A percentile compares a stretch with the other conserved stretches of the same genome.
Conservation (phyloP, 176 grass and related monocot species). For the Zoysia japonica region DNA sequence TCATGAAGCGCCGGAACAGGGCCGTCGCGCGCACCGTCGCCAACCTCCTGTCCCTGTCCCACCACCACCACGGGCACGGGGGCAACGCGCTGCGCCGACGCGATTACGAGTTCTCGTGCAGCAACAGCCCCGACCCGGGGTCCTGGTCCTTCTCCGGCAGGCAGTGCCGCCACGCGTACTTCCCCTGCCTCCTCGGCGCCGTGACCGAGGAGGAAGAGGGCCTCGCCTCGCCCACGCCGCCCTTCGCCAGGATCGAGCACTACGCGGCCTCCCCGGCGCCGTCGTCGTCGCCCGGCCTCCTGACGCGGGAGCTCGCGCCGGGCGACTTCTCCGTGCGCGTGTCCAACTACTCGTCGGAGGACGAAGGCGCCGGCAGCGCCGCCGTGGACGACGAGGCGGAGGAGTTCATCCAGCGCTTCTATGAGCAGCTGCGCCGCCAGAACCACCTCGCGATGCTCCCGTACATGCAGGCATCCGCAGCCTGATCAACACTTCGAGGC, state of each 20-base stretch:
- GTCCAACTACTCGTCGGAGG: slow-evolving; percentile 57
- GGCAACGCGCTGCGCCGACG: slow-evolving; percentile 25
- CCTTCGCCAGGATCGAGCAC: slow-evolving; percentile 54
- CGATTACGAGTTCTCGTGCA: slow-evolving; percentile 94
- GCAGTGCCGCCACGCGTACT: slow-evolving; percentile 64
- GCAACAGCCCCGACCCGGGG: slow-evolving; percentile 57
- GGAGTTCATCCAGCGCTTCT: slow-evolving; percentile 89
- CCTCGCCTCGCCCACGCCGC: neutral
- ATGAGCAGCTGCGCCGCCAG: slow-evolving; percentile 82
- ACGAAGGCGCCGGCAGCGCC: slow-evolving; percentile 24
- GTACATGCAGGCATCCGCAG: slow-evolving; percentile 41
- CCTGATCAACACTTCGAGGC: neutral
- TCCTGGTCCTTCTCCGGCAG: slow-evolving; percentile 42
- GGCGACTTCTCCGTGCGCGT: slow-evolving; percentile 59
- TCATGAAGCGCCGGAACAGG: slow-evolving; percentile 74
- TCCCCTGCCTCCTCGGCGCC: slow-evolving; percentile 58
- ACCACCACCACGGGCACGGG: slow-evolving; percentile 16
- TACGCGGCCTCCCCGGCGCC: slow-evolving; percentile 36
- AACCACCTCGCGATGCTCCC: slow-evolving; percentile 57
- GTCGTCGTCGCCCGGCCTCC: slow-evolving; percentile 39
- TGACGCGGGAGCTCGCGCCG: slow-evolving; percentile 50
- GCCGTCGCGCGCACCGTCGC: slow-evolving; percentile 55
- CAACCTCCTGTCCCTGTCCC: slow-evolving; percentile 37
- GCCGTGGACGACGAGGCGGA: slow-evolving; percentile 82
- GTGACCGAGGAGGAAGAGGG: slow-evolving; percentile 33